Conservation (phyloP, 1,284 basidiomycete genomes). For the Mixia osmundae region DNA sequence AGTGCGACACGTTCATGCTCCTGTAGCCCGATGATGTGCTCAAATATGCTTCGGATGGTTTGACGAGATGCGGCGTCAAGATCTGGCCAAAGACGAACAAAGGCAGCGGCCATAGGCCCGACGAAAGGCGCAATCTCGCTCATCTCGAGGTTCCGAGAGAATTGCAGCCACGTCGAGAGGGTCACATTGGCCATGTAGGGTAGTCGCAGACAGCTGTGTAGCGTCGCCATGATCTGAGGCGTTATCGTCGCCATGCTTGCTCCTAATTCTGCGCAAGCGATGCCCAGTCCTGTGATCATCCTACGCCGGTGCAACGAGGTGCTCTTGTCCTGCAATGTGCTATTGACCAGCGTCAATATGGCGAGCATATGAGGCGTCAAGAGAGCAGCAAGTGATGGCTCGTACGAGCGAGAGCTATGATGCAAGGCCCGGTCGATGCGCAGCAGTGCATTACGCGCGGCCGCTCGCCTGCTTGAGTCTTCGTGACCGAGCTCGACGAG, state of each 20-base stretch:
- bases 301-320: slow-evolving; percentile 1
- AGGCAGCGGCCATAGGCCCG: slow-evolving; percentile 65
- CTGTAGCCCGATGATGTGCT: slow-evolving; percentile 40
- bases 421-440: background rate
- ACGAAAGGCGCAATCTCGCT: slow-evolving; percentile 61
- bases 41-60: slow-evolving; percentile 37
- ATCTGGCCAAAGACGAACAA: slow-evolving; percentile 51
- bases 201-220: slow-evolving; percentile 61
- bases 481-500: slow-evolving; percentile 5
- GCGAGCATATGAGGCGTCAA: background rate
- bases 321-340: slow-evolving; percentile 3
- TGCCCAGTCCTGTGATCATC: slow-evolving; percentile 3
- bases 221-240: slow-evolving; percentile 61
- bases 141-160: slow-evolving; percentile 44
- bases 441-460: slow-evolving; percentile 3
- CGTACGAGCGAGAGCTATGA: background rate
- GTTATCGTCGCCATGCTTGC: background rate
- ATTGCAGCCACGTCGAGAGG: slow-evolving; percentile 55
- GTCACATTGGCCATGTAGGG: slow-evolving; percentile 53
- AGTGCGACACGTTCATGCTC: slow-evolving; percentile 61
- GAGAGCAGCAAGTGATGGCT: background rate
- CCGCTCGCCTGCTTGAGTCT: slow-evolving; percentile 3
- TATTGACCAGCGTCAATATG: background rate
- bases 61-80: slow-evolving; percentile 34
- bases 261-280: slow-evolving; percentile 2